A percentile compares a stretch with the other conserved stretches of the same genome.
Evolutionary conservation across 164 flowering plant species (phyloP).

Genomic region (Saururus chinensis): DNA sequence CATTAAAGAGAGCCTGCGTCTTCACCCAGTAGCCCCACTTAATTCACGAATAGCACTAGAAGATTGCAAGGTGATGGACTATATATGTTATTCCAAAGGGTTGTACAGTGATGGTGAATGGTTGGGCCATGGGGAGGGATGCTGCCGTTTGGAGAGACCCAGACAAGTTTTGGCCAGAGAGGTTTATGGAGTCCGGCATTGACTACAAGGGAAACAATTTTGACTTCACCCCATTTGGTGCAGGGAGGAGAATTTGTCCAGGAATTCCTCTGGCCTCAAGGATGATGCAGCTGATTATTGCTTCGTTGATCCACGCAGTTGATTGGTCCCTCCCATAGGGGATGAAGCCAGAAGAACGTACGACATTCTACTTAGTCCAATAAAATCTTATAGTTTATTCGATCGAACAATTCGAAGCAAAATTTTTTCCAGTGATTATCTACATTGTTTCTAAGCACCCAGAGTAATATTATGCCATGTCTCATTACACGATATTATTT

Average conservation of each 20-base stretch:
- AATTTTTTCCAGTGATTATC: no score
- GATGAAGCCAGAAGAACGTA: not conserved
- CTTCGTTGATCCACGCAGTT: conserved; percentile 21
- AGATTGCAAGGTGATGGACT: conserved; percentile 14
- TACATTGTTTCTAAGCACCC: no score
- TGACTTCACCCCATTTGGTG: conserved; percentile 22
- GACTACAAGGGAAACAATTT: conserved; percentile 26
- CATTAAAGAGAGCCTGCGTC: conserved; percentile 4
- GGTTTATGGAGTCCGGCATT: conserved; percentile 12
- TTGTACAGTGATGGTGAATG: no score
- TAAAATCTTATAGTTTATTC: no score
- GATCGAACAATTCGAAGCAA: no score
- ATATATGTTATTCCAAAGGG: no score
- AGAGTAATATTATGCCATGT: no score
- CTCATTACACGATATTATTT: no score
- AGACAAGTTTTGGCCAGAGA: conserved; percentile 16
- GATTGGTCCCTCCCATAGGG: conserved; percentile 16
- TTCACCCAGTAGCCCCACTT: conserved; percentile 25
- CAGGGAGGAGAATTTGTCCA: conserved; percentile 21
- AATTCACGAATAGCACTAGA: not conserved
- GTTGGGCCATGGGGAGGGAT: no score
- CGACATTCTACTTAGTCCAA: no score
- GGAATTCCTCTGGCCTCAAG: conserved; percentile 19
- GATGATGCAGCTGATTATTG: conserved; percentile 15
- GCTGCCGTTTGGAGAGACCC: conserved; percentile 17